Conservation (phyloP, 352 stramenopile species). For the Phytophthora lateralis region DNA sequence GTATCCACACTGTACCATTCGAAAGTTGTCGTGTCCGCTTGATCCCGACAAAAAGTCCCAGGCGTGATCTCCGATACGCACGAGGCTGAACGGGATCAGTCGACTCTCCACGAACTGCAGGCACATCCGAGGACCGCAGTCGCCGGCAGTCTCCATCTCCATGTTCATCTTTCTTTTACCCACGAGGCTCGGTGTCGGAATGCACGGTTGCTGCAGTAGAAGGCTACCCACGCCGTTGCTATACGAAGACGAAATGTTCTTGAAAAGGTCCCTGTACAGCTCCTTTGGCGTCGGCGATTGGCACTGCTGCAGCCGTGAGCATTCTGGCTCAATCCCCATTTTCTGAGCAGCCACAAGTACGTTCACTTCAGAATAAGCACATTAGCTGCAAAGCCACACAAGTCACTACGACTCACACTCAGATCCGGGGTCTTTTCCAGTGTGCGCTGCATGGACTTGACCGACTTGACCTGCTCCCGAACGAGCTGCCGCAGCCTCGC, state of each 20-base stretch:
- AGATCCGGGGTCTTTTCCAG: conserved; percentile 41
- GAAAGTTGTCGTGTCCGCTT: conserved; percentile 32
- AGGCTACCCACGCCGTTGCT: conserved; percentile 18
- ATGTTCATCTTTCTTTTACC: conserved; percentile 52
- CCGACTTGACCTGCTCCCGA: conserved; percentile 42
- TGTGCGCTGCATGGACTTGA: conserved; percentile 40
- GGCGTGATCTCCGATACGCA: conserved; percentile 37
- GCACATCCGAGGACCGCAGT: conserved; percentile 40
- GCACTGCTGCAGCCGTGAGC: background rate
- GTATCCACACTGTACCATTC: conserved; percentile 33
- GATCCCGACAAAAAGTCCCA: conserved; percentile 48
- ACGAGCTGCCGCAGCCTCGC: conserved; percentile 52
- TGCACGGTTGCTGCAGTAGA: conserved; percentile 38
- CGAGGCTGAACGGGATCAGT: conserved; percentile 41
- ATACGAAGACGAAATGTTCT: conserved; percentile 42
- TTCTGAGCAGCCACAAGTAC: conserved; percentile 24
- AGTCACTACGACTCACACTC: conserved; percentile 16
- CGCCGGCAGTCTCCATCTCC: conserved; percentile 45
- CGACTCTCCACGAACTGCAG: conserved; percentile 55
- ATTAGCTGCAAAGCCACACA: background rate
- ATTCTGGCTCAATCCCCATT: conserved; percentile 18
- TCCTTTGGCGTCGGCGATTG: conserved; percentile 28
- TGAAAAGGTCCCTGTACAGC: conserved; percentile 46
- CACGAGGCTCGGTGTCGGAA: conserved; percentile 25
- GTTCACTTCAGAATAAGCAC: too few species aligned